Conservation (phyloP, 2,329 filamentous ascomycete species). For the Drechslerella dactyloides region DNA sequence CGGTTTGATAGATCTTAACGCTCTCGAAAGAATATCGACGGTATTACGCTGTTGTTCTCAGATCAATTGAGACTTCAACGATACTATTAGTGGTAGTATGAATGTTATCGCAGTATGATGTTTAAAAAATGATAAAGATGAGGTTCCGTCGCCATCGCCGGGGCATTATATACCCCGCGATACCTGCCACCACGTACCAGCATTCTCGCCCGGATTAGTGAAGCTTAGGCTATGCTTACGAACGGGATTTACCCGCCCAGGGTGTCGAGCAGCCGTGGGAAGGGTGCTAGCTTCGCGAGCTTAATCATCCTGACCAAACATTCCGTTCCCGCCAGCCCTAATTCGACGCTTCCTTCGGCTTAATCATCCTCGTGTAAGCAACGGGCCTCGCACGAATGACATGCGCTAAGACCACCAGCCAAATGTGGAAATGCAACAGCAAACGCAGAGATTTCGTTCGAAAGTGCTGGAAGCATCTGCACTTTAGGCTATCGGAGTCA, state of each 20-base stretch:
- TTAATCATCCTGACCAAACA: slow-evolving; percentile 47
- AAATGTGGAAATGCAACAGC: slow-evolving; percentile 9
- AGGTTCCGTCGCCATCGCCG: slow-evolving; percentile 5
- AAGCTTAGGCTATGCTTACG: slow-evolving; percentile 37
- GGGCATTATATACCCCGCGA: slow-evolving; percentile 41
- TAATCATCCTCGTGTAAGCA: slow-evolving; percentile 47
- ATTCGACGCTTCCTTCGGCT: slow-evolving; percentile 11
- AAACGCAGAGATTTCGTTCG: no score
- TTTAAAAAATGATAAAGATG: slow-evolving; percentile 26
- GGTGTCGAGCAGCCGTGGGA: slow-evolving; percentile 16
- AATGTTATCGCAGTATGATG: slow-evolving; percentile 6
- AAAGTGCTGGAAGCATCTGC: background rate
- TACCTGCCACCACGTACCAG: slow-evolving; percentile 19
- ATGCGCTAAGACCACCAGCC: slow-evolving; percentile 4
- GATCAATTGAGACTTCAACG: background rate
- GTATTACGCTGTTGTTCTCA: slow-evolving; percentile 1
- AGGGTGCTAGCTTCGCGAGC: background rate
- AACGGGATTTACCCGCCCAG: slow-evolving; percentile 33
- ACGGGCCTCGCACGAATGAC: slow-evolving; percentile 4
- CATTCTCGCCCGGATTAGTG: slow-evolving; percentile 14
- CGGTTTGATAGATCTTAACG: slow-evolving; percentile 24
- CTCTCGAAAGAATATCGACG: slow-evolving; percentile 36
- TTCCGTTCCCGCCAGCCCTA: no score
- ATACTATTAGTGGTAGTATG: background rate
- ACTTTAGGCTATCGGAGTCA: no score